Conservation (phyloP, 352 stramenopile genomes). For the Globisporangium perplexum region DNA sequence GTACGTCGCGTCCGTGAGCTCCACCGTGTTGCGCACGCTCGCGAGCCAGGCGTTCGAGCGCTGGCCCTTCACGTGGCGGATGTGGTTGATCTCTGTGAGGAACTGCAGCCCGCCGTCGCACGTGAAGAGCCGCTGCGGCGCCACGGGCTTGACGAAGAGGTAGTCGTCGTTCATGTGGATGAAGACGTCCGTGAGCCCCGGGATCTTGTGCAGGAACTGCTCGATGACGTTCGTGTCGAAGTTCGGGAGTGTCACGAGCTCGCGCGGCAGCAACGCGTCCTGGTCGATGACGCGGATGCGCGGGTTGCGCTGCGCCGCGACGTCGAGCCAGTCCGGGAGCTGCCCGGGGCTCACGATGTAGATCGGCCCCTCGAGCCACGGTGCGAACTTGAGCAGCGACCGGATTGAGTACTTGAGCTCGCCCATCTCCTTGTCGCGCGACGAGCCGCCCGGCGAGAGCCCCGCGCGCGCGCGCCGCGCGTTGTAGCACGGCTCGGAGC, state of each 20-base stretch:
- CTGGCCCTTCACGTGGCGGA: slow-evolving; percentile 57
- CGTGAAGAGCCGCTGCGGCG: slow-evolving; percentile 81
- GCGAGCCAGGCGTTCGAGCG: slow-evolving; percentile 71
- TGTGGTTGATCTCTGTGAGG: slow-evolving; percentile 82
- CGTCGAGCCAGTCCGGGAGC: slow-evolving; percentile 77
- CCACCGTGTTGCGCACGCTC: slow-evolving; percentile 71
- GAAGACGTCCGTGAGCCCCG: slow-evolving; percentile 80
- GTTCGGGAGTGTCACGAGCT: slow-evolving; percentile 48
- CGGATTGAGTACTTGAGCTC: slow-evolving; percentile 85
- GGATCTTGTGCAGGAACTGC: slow-evolving; percentile 85
- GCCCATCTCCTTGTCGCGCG: slow-evolving; percentile 78
- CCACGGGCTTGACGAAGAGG: slow-evolving; percentile 78
- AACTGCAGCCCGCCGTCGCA: slow-evolving; percentile 70
- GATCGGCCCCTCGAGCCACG: slow-evolving; percentile 75
- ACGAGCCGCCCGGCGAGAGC: slow-evolving; percentile 52
- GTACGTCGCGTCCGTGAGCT: slow-evolving; percentile 65
- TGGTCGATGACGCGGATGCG: slow-evolving; percentile 73
- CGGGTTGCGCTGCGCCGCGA: slow-evolving; percentile 32
- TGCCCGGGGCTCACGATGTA: slow-evolving; percentile 82
- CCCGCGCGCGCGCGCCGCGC: slow-evolving; percentile 40
- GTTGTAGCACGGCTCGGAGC: slow-evolving; percentile 77
- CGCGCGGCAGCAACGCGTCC: slow-evolving; percentile 64
- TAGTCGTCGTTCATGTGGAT: slow-evolving; percentile 91
- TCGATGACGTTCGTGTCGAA: slow-evolving; percentile 86
- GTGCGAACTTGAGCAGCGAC: slow-evolving; percentile 71